A percentile compares a stretch with the other conserved stretches of the same genome.
Evolutionary conservation across 192 early-diverging fungal species (phyloP).

Genomic region (Coemansia furcata): DNA sequence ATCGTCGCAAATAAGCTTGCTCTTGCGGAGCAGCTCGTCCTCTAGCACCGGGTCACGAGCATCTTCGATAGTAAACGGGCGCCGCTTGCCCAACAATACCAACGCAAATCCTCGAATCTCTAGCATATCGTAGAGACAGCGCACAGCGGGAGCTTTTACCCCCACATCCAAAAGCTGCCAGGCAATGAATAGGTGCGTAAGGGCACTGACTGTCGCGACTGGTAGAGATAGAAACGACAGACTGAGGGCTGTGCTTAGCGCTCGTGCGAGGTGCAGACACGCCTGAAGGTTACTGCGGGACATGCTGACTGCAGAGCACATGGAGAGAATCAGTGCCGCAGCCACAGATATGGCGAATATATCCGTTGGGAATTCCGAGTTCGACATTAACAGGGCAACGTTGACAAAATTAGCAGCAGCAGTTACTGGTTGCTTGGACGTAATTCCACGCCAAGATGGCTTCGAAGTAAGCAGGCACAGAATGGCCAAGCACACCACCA

Average conservation of each 20-base stretch:
- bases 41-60: neutral
- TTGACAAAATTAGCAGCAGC: neutral
- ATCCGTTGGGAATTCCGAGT: neutral
- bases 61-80: neutral
- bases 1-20: neutral
- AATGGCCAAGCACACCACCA: neutral
- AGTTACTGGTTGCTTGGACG: neutral
- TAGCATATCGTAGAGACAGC: neutral
- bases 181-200: neutral
- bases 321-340: neutral
- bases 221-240: neutral
- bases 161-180: neutral
- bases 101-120: neutral
- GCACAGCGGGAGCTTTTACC: neutral
- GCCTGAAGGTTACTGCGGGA: neutral
- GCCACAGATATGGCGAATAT: neutral
- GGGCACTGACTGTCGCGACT: neutral
- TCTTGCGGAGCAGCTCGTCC: neutral
- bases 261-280: neutral
- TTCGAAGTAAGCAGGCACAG: neutral
- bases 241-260: neutral
- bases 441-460: neutral
- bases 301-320: neutral
- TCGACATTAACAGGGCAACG: neutral
- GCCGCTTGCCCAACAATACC: neutral